These are phyloP conservation scores for Solanum tacnaense DNA, from an alignment of 257 asterid genomes.

Conservation along the genomic window DNA sequence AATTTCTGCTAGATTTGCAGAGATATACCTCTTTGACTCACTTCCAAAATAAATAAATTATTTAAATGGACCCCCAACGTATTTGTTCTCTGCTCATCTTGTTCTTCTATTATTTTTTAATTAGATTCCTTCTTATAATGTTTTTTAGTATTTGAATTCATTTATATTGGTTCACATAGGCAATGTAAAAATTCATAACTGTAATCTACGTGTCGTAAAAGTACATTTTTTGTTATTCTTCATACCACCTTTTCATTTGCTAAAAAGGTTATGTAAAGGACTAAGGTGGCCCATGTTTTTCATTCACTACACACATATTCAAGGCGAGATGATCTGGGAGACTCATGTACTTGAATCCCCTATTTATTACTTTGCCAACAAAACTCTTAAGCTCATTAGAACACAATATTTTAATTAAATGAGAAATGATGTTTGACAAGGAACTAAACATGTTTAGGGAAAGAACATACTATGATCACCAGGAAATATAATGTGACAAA, in stretches of 20 bases:
- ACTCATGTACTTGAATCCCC: too few species aligned
- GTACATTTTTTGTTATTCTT: neutral
- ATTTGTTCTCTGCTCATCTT: neutral
- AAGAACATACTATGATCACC: neutral
- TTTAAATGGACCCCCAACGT: neutral
- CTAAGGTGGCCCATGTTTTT: neutral
- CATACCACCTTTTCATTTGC: neutral
- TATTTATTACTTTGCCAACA: neutral
- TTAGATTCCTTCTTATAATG: neutral
- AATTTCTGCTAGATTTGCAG: neutral
- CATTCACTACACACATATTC: neutral
- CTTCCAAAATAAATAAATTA: neutral
- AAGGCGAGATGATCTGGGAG: too few species aligned
- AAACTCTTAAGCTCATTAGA: neutral
- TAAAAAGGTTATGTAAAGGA: neutral
- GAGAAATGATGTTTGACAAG: neutral
- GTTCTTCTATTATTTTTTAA: neutral
- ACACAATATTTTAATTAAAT: neutral
- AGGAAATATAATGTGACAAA: too few species aligned
- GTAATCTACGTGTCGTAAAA: neutral
- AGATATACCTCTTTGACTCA: neutral
- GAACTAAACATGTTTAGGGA: neutral
- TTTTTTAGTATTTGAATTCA: neutral
- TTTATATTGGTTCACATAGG: neutral
- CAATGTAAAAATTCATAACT: neutral